phyloP scores from a whole-genome alignment of 495 filamentous ascomycete species.

The Lepidopterella palustris region DNA sequence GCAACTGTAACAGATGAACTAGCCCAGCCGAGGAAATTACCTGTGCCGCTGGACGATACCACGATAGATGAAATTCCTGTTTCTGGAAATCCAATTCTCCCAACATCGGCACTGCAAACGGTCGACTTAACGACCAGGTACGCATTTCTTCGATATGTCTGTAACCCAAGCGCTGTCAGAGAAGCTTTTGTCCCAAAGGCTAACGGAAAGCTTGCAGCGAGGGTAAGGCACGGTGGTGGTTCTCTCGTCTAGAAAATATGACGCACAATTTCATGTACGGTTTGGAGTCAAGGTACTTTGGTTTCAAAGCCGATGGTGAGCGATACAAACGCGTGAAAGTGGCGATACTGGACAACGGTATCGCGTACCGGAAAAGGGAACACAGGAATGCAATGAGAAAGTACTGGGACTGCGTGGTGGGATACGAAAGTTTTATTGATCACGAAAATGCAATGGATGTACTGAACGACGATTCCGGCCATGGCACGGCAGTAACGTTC shows the following conservation, averaged over 20 bases:
- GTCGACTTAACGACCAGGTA: too few species aligned
- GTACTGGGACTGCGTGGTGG: background rate
- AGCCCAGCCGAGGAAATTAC: too few species aligned
- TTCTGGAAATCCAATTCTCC: too few species aligned
- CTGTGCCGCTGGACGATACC: too few species aligned
- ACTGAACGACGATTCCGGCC: background rate
- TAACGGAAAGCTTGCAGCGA: background rate
- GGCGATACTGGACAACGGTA: background rate
- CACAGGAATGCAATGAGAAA: background rate
- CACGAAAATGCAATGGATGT: background rate
- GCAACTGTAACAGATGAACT: too few species aligned
- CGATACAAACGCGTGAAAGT: background rate
- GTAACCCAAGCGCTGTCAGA: background rate
- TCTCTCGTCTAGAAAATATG: background rate
- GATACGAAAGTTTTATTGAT: background rate
- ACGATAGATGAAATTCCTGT: too few species aligned
- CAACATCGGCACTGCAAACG: too few species aligned
- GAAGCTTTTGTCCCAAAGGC: background rate
- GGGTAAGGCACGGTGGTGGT: background rate
- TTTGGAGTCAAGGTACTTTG: background rate
- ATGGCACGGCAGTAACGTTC: background rate
- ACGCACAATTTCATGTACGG: background rate
- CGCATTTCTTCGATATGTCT: too few species aligned
- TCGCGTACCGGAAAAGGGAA: background rate
- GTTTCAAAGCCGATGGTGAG: background rate